Conservation (phyloP, 2,329 filamentous ascomycete species). For the Elsinoe fawcettii region DNA sequence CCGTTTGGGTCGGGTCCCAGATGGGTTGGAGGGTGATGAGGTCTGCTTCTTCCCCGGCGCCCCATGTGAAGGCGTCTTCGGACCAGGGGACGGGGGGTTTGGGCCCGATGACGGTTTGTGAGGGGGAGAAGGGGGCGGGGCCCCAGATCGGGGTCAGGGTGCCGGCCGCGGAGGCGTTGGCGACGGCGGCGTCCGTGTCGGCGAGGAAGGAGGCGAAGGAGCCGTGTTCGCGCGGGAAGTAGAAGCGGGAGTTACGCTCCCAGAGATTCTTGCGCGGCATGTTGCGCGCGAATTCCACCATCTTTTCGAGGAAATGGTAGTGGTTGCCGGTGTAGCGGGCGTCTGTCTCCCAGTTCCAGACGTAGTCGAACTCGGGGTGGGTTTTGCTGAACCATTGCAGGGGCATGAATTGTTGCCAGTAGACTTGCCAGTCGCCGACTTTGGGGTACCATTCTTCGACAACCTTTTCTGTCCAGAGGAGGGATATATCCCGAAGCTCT, state of each 20-base stretch:
- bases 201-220: conserved; percentile 40
- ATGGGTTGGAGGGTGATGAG: conserved; percentile 87
- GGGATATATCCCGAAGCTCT: conserved; percentile 62
- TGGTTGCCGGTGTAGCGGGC: conserved; percentile 71
- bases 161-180: conserved; percentile 32
- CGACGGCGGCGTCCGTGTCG: conserved; percentile 35
- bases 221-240: conserved; percentile 47
- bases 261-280: conserved; percentile 52
- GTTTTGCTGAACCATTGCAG: conserved; percentile 69
- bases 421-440: conserved; percentile 43
- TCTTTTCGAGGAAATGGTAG: conserved; percentile 66
- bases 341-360: conserved; percentile 84
- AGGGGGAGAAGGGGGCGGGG: conserved; percentile 60
- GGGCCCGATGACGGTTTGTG: conserved; percentile 72
- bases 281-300: conserved; percentile 47
- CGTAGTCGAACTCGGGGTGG: conserved; percentile 69
- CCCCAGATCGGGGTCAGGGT: conserved; percentile 68
- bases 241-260: conserved; percentile 51
- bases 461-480: conserved; percentile 62
- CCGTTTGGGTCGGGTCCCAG: conserved; percentile 81
- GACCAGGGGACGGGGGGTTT: conserved; percentile 64
- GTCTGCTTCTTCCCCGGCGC: conserved; percentile 82
- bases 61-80: conserved; percentile 77
- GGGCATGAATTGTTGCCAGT: conserved; percentile 58
- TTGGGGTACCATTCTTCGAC: conserved; percentile 43